Percentiles rank a stretch among this genome's conserved stretches.
Evolutionary conservation across 2,329 filamentous ascomycete genomes (phyloP).

Genomic region (Aspergillus fijiensis): DNA sequence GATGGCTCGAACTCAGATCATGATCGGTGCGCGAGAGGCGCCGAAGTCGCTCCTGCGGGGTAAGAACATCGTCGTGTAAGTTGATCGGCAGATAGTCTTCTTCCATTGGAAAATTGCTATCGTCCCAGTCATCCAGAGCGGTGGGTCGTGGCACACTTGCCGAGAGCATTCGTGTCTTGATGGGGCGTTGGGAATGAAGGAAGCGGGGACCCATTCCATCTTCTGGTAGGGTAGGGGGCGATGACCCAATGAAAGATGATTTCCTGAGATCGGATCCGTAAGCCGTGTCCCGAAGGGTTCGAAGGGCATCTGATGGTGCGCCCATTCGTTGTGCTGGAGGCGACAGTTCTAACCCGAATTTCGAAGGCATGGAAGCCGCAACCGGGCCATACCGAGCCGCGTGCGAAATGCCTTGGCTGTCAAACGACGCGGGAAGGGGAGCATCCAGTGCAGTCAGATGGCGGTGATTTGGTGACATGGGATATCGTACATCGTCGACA

Average conservation of each 20-base stretch:
- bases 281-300: conserved; percentile 63
- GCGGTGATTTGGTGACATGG: conserved; percentile 70
- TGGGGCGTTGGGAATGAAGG: conserved; percentile 65
- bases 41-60: conserved; percentile 60
- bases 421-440: conserved; percentile 88
- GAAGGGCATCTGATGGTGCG: conserved; percentile 63
- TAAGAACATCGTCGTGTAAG: conserved; percentile 63
- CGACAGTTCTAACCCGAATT: conserved; percentile 79
- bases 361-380: conserved; percentile 86
- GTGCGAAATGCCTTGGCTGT: conserved; percentile 91
- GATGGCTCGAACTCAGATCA: conserved; percentile 48
- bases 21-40: conserved; percentile 59
- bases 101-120: conserved; percentile 72
- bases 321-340: conserved; percentile 70
- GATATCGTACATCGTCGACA: conserved; percentile 72
- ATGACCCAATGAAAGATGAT: conserved; percentile 54
- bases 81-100: conserved; percentile 82
- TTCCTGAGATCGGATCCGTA: conserved; percentile 70
- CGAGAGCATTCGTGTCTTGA: conserved; percentile 58
- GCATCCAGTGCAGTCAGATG: conserved; percentile 91
- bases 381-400: conserved; percentile 87
- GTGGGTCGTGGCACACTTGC: conserved; percentile 58
- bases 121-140: conserved; percentile 58
- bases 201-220: conserved; percentile 65
- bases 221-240: conserved; percentile 62